Percentiles rank a stretch among this genome's conserved stretches.
These are phyloP conservation scores for Lentinula lateritia DNA, from an alignment of 768 basidiomycete species.

Conservation along the genomic window DNA sequence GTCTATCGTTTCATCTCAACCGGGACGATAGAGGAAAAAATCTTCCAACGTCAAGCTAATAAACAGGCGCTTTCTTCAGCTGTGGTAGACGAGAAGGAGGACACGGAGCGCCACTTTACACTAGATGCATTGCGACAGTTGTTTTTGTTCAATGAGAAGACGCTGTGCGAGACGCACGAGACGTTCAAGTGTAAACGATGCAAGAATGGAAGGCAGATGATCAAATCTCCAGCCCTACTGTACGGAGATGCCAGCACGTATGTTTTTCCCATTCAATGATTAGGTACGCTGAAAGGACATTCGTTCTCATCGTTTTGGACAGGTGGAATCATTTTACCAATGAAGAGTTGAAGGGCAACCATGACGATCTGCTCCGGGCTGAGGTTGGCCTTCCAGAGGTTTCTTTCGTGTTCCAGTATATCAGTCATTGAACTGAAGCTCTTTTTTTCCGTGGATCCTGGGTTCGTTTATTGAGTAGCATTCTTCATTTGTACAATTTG, in stretches of 20 bases:
- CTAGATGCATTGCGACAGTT: constrained; percentile 83
- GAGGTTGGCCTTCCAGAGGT: constrained; percentile 82
- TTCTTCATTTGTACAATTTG: neutral
- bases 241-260: constrained; percentile 99
- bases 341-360: constrained; percentile 79
- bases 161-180: constrained; percentile 91
- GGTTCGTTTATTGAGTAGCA: neutral
- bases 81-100: constrained; percentile 97
- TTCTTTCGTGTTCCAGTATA: constrained; percentile 95
- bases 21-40: constrained; percentile 98
- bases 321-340: constrained; percentile 99
- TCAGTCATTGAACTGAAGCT: constrained; percentile 58
- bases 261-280: neutral
- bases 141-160: constrained; percentile 85
- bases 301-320: neutral
- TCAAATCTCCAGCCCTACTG: constrained; percentile 79
- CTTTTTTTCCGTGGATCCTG: neutral
- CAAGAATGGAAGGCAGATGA: constrained; percentile 75
- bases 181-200: constrained; percentile 97
- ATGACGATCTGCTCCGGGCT: constrained; percentile 91
- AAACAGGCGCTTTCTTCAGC: constrained; percentile 96
- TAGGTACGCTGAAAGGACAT: neutral
- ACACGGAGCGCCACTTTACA: constrained; percentile 93
- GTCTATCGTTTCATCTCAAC: constrained; percentile 98
- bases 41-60: constrained; percentile 94